Base-by-base conservation (phyloP, 2,329 filamentous ascomycete species). In the Hypoxylon sp. region DNA sequence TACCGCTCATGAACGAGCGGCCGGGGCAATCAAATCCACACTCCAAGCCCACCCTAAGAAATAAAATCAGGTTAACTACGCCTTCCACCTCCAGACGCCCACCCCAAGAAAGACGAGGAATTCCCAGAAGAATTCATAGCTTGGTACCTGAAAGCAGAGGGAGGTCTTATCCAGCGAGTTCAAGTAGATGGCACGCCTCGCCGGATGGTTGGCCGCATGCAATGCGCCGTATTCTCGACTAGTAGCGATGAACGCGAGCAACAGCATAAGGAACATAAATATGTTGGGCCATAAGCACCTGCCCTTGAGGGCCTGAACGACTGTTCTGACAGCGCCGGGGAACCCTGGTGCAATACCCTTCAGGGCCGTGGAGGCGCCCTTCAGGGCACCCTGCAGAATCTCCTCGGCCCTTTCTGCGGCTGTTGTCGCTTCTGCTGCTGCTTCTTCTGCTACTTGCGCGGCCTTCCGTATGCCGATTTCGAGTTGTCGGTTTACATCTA, bases 111-210 rank as follows among this genome's bases (percentile, higher is more conserved):
- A 2, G 4, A 25, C 0, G 5, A 72, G 0, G 3, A 64, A 60
- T 44, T 76, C 64, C 74, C 72, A 74, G 33, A 73, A 49, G 25
- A 71, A 58, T 2, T 69, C 66, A 22, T 61, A 64, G 0, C 56
- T 6, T 13, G 75, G 74, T 31, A 31, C 0, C 5, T 40, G 59
- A 5, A 77, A 8, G 58, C 69, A 72, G 8, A 75, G 0, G 2
- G 8, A 2, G 2, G 27, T 2, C 31, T 50, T 53, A 1, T 69
- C 31, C 7, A 37, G 3, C 13, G 54, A n/a, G 11, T 37, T 11
- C 27, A 64, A 49, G 49, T 55, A 75, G 10, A 74, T 8, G 2
- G 55, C 73, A 10, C 75, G 71, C 33, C 37, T 48, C 31, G 57
- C 49, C 1, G 62, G 10, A 7, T 57, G 33, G 64, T 77, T 77